Conservation (phyloP, 164 flowering plant genomes). For the Echeveria elegans region DNA sequence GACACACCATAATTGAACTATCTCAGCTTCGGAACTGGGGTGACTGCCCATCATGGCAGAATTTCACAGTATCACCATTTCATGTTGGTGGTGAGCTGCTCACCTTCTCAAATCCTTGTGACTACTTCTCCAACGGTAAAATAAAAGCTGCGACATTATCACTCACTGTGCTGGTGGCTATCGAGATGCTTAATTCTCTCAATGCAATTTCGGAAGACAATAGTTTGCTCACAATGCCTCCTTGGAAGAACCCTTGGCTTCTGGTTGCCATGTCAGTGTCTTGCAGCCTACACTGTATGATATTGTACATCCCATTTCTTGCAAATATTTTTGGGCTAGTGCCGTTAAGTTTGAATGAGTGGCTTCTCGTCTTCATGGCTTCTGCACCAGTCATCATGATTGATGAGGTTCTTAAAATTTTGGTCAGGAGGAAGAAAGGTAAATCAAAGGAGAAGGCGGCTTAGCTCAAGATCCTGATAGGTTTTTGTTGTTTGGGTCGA, state of each 20-base stretch:
- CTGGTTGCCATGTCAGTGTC: constrained; percentile 80
- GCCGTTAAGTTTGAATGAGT: constrained; percentile 55
- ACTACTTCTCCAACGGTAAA: constrained; percentile 67
- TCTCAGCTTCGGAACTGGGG: constrained; percentile 75
- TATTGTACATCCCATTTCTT: constrained; percentile 71
- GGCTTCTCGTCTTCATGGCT: constrained; percentile 63
- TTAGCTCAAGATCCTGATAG: constrained; percentile 7
- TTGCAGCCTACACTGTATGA: constrained; percentile 64
- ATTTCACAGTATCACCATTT: constrained; percentile 50
- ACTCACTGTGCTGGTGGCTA: constrained; percentile 75
- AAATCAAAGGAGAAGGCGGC: constrained; percentile 30
- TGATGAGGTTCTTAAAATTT: constrained; percentile 61
- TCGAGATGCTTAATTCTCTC: constrained; percentile 85
- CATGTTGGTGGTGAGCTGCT: constrained; percentile 50
- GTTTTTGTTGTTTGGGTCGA: too few species aligned
- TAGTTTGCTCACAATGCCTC: constrained; percentile 70
- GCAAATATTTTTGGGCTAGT: constrained; percentile 73
- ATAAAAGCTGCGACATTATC: constrained; percentile 74
- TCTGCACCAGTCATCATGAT: constrained; percentile 74
- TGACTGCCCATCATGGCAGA: constrained; percentile 58
- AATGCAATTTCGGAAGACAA: constrained; percentile 77
- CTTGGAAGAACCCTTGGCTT: constrained; percentile 61
- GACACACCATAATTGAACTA: constrained; percentile 62
- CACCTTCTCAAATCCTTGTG: constrained; percentile 56
- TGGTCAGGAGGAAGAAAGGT: constrained; percentile 39